phyloP scores from a whole-genome alignment of 192 early-diverging fungal genomes.

The Coemansia interrupta region DNA sequence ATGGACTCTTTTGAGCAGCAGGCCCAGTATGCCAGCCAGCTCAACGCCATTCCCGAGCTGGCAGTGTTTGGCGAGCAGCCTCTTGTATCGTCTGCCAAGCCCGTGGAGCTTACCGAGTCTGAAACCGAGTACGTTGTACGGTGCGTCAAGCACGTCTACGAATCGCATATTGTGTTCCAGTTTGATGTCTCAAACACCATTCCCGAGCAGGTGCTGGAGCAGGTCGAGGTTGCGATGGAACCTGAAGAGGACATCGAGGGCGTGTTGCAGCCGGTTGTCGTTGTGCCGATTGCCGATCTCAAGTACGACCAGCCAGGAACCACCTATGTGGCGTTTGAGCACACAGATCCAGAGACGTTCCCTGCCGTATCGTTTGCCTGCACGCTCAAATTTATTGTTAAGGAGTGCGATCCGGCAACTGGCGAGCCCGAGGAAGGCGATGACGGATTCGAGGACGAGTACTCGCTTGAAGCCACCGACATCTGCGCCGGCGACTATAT shows the following conservation, averaged over 20 bases:
- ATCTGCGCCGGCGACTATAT: conserved; percentile 85
- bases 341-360: conserved; percentile 46
- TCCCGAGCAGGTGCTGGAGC: conserved; percentile 87
- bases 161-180: conserved; percentile 89
- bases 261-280: conserved; percentile 60
- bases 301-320: conserved; percentile 70
- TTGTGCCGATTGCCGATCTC: conserved; percentile 72
- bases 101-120: conserved; percentile 82
- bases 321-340: conserved; percentile 85
- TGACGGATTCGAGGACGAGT: conserved; percentile 95
- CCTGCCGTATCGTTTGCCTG: conserved; percentile 66
- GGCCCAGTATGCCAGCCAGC: conserved; percentile 67
- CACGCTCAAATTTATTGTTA: conserved; percentile 84
- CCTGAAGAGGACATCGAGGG: conserved; percentile 59
- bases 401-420: conserved; percentile 93
- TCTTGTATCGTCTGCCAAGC: conserved; percentile 72
- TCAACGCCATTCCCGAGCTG: conserved; percentile 81
- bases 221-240: conserved; percentile 83
- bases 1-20: conserved; percentile 56
- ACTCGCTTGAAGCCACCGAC: conserved; percentile 84
- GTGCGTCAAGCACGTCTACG: conserved; percentile 92
- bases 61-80: conserved; percentile 68
- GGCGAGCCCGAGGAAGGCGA: conserved; percentile 79
- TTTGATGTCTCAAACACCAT: conserved; percentile 94
- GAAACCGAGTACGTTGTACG: conserved; percentile 95